phyloP scores from a whole-genome alignment of 1,284 basidiomycete genomes.

The Malassezia nana region DNA sequence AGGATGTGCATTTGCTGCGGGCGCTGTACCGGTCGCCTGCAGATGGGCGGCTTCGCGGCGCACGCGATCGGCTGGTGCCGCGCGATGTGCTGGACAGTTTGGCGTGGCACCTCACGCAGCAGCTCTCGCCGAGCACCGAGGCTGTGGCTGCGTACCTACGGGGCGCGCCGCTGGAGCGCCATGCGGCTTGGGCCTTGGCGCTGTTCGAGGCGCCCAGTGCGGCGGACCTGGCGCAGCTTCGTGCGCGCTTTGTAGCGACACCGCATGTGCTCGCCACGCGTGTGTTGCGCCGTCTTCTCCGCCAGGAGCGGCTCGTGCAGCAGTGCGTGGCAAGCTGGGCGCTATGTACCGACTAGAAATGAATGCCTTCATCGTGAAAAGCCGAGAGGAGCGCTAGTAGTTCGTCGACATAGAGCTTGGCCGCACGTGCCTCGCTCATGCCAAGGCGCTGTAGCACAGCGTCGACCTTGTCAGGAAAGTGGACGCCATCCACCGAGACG shows the following conservation, averaged over 20 bases:
- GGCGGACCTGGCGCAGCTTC: neutral
- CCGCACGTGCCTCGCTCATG: constrained; percentile 61
- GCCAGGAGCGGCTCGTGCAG: neutral
- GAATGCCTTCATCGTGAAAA: constrained; percentile 72
- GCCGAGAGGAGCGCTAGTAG: constrained; percentile 65
- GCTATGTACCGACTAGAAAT: constrained; percentile 54
- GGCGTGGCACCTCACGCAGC: neutral
- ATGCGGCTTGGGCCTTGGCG: neutral
- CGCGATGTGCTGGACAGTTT: constrained; percentile 6
- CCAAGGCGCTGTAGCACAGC: constrained; percentile 62
- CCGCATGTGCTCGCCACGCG: neutral
- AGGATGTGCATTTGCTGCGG: neutral
- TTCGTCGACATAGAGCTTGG: constrained; percentile 76
- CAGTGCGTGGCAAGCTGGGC: constrained; percentile 1
- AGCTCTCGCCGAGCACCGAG: neutral
- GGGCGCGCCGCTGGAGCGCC: neutral
- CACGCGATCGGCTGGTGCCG: constrained; percentile 11
- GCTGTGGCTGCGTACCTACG: constrained; percentile 1
- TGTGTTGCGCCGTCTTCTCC: constrained; percentile 3
- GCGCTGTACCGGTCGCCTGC: constrained; percentile 1
- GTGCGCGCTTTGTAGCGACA: neutral
- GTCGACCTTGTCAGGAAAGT: constrained; percentile 57
- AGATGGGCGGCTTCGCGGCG: neutral
- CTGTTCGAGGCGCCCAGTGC: neutral
- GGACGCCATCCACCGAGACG: constrained; percentile 4